Base-by-base conservation (phyloP, 345 rosid genomes). In the Excoecaria cochinchinensis region DNA sequence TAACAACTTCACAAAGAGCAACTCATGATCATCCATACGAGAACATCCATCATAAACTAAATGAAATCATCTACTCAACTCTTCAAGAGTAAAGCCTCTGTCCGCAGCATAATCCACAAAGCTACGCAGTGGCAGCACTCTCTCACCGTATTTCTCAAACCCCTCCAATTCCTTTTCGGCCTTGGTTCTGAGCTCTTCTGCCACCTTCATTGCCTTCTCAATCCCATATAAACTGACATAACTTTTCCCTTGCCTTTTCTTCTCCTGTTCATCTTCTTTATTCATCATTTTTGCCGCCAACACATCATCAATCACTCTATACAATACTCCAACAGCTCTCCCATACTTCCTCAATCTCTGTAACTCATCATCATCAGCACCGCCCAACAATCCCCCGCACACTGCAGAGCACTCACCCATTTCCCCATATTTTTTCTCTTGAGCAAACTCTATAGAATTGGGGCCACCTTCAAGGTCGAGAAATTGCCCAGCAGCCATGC, bases 401-500 rank as follows among this genome's bases (percentile, higher is more conserved):
- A 86, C 99, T 1, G 98, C 97, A 2, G 98, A 95, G 85, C 99
- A 95, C 80, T 91, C 96, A 0, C 89, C 87, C 98, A 95, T 87
- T 74, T 85, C 93, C 14, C 98, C 98, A 44, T 82, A 93, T 69
- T 93, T 95, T 86, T 95, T 95, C 86, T 95, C 96, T 59, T 89
- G 96, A 61, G 82, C 88, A 42, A 88, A 91, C 44, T 87, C 90
- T 62, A 86, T 69, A 0, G 86, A 84, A 36, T 86, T 85, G 12
- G 91, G 87, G 10, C 85, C 88, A 17, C 98, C 98, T 76, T 93
- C 91, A 14, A 93, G 93, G 80, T 95, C 97, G 36, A 90, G 87
- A 81, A 87, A 95, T 88, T 95, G 98, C 15, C 99, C 98, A 0
- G 99, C 98, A 69, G 97, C 96, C 98, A 95, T 95, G 72, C 97